Conservation (phyloP, 805 yeast genomes). For the Schizosaccharomyces osmophilus region DNA sequence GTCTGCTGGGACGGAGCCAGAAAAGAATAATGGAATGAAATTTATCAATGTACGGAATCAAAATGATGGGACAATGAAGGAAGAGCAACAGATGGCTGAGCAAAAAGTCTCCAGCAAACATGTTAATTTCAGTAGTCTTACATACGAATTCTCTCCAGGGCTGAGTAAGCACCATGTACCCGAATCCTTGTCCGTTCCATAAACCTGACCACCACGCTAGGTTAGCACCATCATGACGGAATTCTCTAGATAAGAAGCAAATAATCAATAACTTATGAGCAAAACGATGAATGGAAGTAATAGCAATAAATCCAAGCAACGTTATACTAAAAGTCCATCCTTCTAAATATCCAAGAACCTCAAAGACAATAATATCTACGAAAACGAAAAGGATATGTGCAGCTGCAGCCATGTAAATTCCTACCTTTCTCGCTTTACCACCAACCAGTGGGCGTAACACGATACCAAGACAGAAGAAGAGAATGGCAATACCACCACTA, state of each 20-base stretch:
- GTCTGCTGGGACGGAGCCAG: conserved; percentile 95
- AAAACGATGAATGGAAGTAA: conserved; percentile 68
- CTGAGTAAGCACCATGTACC: conserved; percentile 83
- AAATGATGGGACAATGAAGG: conserved; percentile 66
- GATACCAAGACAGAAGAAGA: conserved; percentile 66
- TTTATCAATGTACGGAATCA: conserved; percentile 72
- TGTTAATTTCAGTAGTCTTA: conserved; percentile 78
- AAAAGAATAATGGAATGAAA: conserved; percentile 96
- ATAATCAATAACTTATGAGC: conserved; percentile 66
- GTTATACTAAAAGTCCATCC: conserved; percentile 73
- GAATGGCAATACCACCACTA: conserved; percentile 60
- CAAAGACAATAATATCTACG: conserved; percentile 64
- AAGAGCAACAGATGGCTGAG: conserved; percentile 76
- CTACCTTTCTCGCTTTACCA: conserved; percentile 88
- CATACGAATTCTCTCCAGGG: conserved; percentile 89
- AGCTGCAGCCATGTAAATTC: conserved; percentile 80
- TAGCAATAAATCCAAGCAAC: conserved; percentile 64
- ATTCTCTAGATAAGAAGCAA: conserved; percentile 70
- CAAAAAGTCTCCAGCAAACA: conserved; percentile 88
- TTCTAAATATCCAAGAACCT: conserved; percentile 91
- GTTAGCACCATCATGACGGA: conserved; percentile 83
- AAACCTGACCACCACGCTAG: conserved; percentile 99
- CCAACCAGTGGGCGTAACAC: conserved; percentile 93
- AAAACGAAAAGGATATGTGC: conserved; percentile 90
- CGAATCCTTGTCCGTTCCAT: conserved; percentile 90